phyloP scores from a whole-genome alignment of 2,329 filamentous ascomycete species.

The Fusarium tricinctum region DNA sequence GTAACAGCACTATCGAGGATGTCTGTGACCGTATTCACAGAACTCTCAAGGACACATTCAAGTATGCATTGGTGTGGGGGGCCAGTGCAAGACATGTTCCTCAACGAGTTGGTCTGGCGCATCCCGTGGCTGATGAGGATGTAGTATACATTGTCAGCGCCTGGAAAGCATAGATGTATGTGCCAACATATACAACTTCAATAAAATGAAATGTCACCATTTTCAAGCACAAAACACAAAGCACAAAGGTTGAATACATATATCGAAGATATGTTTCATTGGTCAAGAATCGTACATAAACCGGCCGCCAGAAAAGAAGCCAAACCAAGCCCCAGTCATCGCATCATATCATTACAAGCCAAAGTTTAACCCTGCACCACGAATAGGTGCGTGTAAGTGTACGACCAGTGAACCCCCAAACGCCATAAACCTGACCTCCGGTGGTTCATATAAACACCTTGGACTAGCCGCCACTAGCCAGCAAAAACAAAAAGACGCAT shows the following conservation, averaged over 20 bases:
- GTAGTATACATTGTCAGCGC: slow-evolving; percentile 77
- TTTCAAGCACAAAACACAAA: neutral
- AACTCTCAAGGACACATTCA: slow-evolving; percentile 97
- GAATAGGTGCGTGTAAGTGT: slow-evolving; percentile 28
- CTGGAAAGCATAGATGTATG: slow-evolving; percentile 67
- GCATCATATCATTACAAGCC: slow-evolving; percentile 51
- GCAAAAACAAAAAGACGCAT: slow-evolving; percentile 32
- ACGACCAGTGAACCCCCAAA: slow-evolving; percentile 42
- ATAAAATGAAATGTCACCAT: slow-evolving; percentile 19
- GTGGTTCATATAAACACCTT: slow-evolving; percentile 33
- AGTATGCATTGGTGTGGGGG: slow-evolving; percentile 98
- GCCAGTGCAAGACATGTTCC: slow-evolving; percentile 95
- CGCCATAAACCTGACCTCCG: slow-evolving; percentile 43
- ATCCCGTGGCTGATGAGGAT: slow-evolving; percentile 80
- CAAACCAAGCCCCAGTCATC: slow-evolving; percentile 45
- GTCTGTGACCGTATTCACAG: slow-evolving; percentile 97
- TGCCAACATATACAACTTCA: slow-evolving; percentile 4
- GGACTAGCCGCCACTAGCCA: slow-evolving; percentile 18
- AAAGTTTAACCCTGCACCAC: slow-evolving; percentile 42
- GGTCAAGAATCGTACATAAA: slow-evolving; percentile 42
- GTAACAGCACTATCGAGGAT: slow-evolving; percentile 91
- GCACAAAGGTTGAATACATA: neutral
- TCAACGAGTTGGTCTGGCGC: slow-evolving; percentile 88
- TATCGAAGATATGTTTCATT: slow-evolving; percentile 34
- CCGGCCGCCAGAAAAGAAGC: slow-evolving; percentile 38